phyloP scores from a whole-genome alignment of 495 filamentous ascomycete species.

The Aspergillus saccharolyticus region DNA sequence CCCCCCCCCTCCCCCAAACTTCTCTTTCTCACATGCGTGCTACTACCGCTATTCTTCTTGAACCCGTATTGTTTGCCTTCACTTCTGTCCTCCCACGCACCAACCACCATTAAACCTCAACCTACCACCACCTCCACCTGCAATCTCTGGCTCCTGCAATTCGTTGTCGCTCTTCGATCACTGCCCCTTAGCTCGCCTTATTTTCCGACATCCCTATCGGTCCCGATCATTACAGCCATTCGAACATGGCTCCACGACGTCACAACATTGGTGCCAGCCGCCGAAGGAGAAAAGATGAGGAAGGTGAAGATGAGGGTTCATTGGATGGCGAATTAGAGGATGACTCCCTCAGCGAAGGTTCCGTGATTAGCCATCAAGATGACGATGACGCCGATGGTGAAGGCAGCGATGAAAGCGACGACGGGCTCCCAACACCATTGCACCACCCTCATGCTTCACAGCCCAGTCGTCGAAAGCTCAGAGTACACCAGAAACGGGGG shows the following conservation, averaged over 20 bases:
- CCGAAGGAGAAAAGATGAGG: conserved; percentile 69
- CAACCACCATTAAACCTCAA: neutral
- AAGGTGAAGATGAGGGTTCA: conserved; percentile 65
- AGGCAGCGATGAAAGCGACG: conserved; percentile 70
- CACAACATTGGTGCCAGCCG: conserved; percentile 72
- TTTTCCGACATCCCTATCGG: neutral
- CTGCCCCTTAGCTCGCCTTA: neutral
- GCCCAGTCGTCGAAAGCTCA: conserved; percentile 31
- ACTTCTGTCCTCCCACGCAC: neutral
- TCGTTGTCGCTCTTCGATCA: conserved; percentile 10
- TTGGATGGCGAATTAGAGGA: conserved; percentile 66
- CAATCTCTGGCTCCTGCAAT: conserved; percentile 14
- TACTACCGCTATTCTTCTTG: neutral
- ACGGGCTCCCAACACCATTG: conserved; percentile 46
- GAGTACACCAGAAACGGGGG: conserved; percentile 26
- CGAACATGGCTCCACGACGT: conserved; percentile 57
- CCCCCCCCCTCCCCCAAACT: neutral
- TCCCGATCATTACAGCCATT: neutral
- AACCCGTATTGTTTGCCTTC: conserved; percentile 2
- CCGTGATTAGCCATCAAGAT: conserved; percentile 67
- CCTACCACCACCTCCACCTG: neutral
- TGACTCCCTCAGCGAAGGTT: conserved; percentile 79
- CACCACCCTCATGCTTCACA: conserved; percentile 33
- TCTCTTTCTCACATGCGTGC: neutral
- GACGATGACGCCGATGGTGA: conserved; percentile 69